Evolutionary conservation across 225 moss, liverwort and hornwort genomes (phyloP), one percentile per base, ranked within the genome.

Genomic region (Bryoerythrophyllum caledonicum): DNA sequence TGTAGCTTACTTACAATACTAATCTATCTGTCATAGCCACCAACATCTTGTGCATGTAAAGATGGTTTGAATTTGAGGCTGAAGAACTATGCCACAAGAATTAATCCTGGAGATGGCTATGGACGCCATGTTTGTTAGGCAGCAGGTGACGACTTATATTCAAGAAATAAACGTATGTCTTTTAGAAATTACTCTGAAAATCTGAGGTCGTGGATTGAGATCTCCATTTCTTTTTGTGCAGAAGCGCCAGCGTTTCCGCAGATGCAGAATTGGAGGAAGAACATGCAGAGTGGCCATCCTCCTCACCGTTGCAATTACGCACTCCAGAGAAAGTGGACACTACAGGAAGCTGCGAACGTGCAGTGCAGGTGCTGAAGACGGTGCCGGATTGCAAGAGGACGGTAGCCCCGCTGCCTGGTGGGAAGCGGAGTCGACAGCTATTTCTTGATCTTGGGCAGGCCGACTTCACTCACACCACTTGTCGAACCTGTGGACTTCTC

Each of bases 381-480:
- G 26, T 82, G 43, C 82, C 85, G 27, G 80, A 85, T 68, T 58
- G 74, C 0, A 86, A 81, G 82, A 87, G 86, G 76, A 82, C 87
- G 27, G 43, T 82, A 59, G 87, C 86, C 51, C 73, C 76, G 56
- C 21, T 40, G 26, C 76, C 81, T 11, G 54, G 34, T 11, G 54
- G 34, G 0, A 88, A 86, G 76, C 82, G 86, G 44, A 58, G 74
- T 58, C 93, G 97, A 9, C 97, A 99, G 65, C 90, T 91, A 48
- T 99, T 99, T 79, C 85, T 99, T 23, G 97, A 99, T 79, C 84
- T 99, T 23, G 97, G 97, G 6, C 97, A 99, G 70, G 78, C 90
- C 4, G 95, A 99, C 71, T 99, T 99, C 48, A 84, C 93, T 3
- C 86, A 93, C 60, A 85, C 91, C 8, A 93, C 94, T n/a, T 99